phyloP scores from a whole-genome alignment of 2,329 filamentous ascomycete species.

The Didymosphaeria variabile region DNA sequence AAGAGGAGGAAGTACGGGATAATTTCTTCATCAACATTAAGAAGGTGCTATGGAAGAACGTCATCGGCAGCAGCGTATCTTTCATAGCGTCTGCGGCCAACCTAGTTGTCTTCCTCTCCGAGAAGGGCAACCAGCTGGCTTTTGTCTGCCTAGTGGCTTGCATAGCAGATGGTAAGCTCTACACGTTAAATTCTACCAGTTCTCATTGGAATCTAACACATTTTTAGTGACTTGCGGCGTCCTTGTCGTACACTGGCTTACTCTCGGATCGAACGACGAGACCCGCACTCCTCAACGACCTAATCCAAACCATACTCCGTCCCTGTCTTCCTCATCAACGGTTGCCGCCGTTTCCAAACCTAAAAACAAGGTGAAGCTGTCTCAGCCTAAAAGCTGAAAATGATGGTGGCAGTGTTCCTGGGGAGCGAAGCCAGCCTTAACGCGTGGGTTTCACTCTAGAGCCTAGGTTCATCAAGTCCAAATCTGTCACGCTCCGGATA shows the following conservation, averaged over 20 bases:
- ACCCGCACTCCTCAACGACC: neutral
- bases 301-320: neutral
- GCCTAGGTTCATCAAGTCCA: no score
- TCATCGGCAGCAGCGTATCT: conserved; percentile 1
- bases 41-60: conserved; percentile 4
- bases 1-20: neutral
- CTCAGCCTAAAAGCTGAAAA: neutral
- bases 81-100: neutral
- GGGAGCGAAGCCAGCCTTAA: no score
- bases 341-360: neutral
- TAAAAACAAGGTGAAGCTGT: neutral
- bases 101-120: neutral
- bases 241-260: conserved; percentile 11
- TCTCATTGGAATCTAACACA: neutral
- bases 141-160: conserved; percentile 7
- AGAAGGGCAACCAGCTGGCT: conserved; percentile 1
- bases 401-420: neutral
- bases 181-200: neutral
- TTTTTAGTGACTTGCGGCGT: conserved; percentile 3
- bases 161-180: conserved; percentile 7
- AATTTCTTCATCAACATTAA: conserved; percentile 5
- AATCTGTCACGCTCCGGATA: no score
- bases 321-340: conserved; percentile 2
- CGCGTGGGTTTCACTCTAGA: no score
- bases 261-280: conserved; percentile 4